Percentiles rank a stretch among this genome's conserved stretches.
Conservation (phyloP, 345 rosid species). For the Litchi chinensis region DNA sequence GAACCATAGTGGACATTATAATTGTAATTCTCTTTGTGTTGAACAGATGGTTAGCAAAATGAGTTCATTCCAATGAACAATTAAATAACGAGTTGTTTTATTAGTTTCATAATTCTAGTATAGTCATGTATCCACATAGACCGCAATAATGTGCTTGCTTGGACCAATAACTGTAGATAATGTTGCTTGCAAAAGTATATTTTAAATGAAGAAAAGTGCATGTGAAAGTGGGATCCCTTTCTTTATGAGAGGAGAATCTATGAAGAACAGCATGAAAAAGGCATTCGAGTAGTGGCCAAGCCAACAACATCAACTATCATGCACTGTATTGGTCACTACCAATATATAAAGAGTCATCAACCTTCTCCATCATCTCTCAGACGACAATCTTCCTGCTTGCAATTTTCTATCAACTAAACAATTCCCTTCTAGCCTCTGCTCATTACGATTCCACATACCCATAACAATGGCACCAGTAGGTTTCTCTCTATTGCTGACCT, state of each 20-base stretch:
- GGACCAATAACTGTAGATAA: background rate
- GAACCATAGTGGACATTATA: too few relatives aligned
- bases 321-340: background rate
- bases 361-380: background rate
- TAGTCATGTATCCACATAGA: background rate
- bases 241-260: background rate
- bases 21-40: too few relatives aligned
- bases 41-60: too few relatives aligned
- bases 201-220: background rate
- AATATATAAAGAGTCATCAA: background rate
- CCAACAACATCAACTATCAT: background rate
- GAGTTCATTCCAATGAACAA: too few relatives aligned
- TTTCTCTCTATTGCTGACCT: background rate
- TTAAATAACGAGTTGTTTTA: too few relatives aligned
- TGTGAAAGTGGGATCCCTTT: slow-evolving; percentile 13
- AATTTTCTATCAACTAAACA: background rate
- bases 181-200: background rate
- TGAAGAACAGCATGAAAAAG: background rate
- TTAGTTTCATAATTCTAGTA: background rate
- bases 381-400: background rate
- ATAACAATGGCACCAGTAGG: slow-evolving; percentile 7
- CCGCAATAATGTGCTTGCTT: background rate
- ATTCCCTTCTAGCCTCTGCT: background rate
- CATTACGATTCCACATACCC: background rate
- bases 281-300: background rate